These are phyloP conservation scores for Aegilops tauschii DNA, from an alignment of 176 grass and related monocot species.

Conservation along the genomic window DNA sequence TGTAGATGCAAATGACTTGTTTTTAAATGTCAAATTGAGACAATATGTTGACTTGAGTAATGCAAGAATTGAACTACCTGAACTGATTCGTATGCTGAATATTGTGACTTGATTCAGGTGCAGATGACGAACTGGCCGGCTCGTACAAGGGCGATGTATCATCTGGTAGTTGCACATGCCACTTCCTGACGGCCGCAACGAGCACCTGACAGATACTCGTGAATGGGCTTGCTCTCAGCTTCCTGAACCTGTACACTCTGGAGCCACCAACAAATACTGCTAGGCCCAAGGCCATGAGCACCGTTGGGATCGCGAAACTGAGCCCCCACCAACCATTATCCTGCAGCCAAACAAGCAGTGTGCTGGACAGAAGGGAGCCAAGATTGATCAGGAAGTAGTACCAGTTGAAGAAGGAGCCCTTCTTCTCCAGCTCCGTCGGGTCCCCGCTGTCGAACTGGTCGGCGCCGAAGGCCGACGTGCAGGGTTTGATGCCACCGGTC, in stretches of 20 bases:
- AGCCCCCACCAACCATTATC: constrained; percentile 42
- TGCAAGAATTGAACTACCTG: background rate
- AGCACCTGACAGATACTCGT: constrained; percentile 41
- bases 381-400: constrained; percentile 41
- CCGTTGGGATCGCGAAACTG: constrained; percentile 28
- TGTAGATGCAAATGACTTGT: background rate
- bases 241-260: constrained; percentile 26
- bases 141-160: constrained; percentile 41
- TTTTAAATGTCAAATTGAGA: background rate
- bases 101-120: background rate
- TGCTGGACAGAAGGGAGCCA: constrained; percentile 35
- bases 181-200: constrained; percentile 43
- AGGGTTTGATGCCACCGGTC: constrained; percentile 39
- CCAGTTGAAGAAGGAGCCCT: constrained; percentile 63
- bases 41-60: background rate
- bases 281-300: constrained; percentile 15
- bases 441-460: constrained; percentile 42
- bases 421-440: constrained; percentile 21
- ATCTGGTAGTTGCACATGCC: constrained; percentile 13
- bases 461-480: constrained; percentile 31
- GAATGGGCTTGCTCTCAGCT: constrained; percentile 36
- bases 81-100: constrained; percentile 26
- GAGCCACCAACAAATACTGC: constrained; percentile 22
- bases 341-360: constrained; percentile 54
- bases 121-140: background rate